A percentile compares a stretch with the other conserved stretches of the same genome.
phyloP scores from a whole-genome alignment of 2,329 filamentous ascomycete species.

The Atkinsonella hypoxylon region DNA sequence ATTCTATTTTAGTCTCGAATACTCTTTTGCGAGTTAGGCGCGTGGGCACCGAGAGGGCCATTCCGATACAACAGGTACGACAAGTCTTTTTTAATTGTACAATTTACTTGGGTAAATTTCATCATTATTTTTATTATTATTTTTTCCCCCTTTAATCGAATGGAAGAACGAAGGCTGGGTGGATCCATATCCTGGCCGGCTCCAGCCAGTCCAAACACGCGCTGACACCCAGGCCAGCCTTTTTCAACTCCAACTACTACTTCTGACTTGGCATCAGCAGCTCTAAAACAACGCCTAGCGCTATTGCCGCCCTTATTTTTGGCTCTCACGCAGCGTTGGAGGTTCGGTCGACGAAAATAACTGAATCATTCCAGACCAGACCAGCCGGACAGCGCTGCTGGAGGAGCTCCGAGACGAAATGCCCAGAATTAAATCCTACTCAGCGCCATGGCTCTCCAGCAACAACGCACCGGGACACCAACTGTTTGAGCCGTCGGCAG shows the following conservation, averaged over 20 bases:
- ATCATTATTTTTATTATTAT: too few species aligned
- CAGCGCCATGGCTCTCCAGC: conserved; percentile 74
- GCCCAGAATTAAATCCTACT: conserved; percentile 78
- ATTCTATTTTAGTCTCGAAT: too few species aligned
- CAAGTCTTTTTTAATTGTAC: too few species aligned
- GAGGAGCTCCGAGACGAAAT: conserved; percentile 34
- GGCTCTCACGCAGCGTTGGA: neutral
- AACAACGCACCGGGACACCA: conserved; percentile 59
- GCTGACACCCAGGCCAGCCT: neutral
- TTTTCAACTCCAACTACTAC: neutral
- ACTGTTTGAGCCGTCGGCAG: conserved; percentile 51
- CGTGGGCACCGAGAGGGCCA: too few species aligned
- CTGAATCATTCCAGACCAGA: too few species aligned
- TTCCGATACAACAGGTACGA: too few species aligned
- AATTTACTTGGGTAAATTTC: too few species aligned
- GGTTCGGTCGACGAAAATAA: neutral
- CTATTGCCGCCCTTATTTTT: neutral
- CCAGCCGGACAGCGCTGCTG: too few species aligned
- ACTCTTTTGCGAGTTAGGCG: too few species aligned
- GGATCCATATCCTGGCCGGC: too few species aligned
- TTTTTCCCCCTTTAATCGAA: too few species aligned
- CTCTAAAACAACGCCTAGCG: neutral
- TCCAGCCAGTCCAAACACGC: neutral
- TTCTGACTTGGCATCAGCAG: neutral
- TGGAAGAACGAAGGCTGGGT: too few species aligned